phyloP scores from a whole-genome alignment of 352 stramenopile species.

The Nannochloropsis limnetica region DNA sequence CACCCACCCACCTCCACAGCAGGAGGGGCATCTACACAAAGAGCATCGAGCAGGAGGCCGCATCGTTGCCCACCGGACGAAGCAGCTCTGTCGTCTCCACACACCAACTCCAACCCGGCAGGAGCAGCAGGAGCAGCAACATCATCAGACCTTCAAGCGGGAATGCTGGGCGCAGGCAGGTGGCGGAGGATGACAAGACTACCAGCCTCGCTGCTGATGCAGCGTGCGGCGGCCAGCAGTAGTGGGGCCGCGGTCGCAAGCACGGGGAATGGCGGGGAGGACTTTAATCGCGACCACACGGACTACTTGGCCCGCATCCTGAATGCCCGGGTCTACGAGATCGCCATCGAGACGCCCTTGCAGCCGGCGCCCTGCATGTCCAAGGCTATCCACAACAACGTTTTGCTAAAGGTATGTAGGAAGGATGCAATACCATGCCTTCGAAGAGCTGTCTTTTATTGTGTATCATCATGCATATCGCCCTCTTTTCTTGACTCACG shows the following conservation, averaged over 20 bases:
- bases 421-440: not conserved
- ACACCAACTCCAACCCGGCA: not conserved
- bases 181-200: not conserved
- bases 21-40: not conserved
- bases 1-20: not conserved
- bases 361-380: constrained; percentile 64
- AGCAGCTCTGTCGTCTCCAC: not conserved
- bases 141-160: not conserved
- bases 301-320: constrained; percentile 55
- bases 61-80: not conserved
- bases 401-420: constrained; percentile 54
- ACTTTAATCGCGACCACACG: not conserved
- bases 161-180: constrained; percentile 6
- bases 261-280: not conserved
- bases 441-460: not conserved
- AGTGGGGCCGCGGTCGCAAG: not conserved
- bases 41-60: not conserved
- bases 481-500: not conserved
- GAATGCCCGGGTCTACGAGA: constrained; percentile 70
- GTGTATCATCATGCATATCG: not conserved
- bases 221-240: constrained; percentile 17
- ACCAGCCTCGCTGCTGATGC: not conserved
- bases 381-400: constrained; percentile 64
- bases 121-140: not conserved
- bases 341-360: constrained; percentile 64